These are phyloP conservation scores for Umbelopsis isabellina DNA, from an alignment of 192 early-diverging fungal species.

Conservation along the genomic window DNA sequence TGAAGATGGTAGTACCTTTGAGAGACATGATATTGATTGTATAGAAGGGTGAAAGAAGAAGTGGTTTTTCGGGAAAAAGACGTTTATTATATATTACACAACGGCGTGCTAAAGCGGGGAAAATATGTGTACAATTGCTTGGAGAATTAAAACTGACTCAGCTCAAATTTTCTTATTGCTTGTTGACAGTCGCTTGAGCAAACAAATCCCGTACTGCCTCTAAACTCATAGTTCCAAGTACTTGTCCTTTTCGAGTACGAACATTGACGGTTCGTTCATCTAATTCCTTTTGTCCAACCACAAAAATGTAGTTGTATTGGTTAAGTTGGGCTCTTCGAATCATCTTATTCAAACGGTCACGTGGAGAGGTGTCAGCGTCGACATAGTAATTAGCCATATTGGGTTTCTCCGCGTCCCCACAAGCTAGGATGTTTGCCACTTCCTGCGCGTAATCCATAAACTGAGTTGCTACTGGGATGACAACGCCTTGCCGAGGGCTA, in stretches of 20 bases:
- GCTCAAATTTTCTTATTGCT: conserved; percentile 36
- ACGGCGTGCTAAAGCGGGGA: background rate
- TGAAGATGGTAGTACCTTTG: conserved; percentile 55
- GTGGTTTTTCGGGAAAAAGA: background rate
- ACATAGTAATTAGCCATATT: conserved; percentile 61
- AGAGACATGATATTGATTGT: conserved; percentile 47
- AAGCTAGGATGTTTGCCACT: conserved; percentile 45
- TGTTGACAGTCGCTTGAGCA: conserved; percentile 46
- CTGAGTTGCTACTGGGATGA: conserved; percentile 71
- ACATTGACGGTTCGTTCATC: conserved; percentile 72
- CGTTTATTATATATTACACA: too few species aligned
- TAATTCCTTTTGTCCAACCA: conserved; percentile 84
- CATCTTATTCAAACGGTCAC: conserved; percentile 70
- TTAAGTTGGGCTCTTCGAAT: conserved; percentile 80
- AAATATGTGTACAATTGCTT: background rate
- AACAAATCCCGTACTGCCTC: conserved; percentile 62
- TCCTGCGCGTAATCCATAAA: conserved; percentile 71
- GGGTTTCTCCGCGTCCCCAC: conserved; percentile 40
- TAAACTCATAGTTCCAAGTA: conserved; percentile 65
- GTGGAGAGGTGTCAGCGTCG: conserved; percentile 73
- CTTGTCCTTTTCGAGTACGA: conserved; percentile 63
- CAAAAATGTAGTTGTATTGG: conserved; percentile 87
- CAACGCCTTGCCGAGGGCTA: conserved; percentile 85
- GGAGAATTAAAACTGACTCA: background rate
- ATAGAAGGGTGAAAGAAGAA: background rate